Conservation (phyloP, 78 protist genomes). For the Planoprotostelium fungivorum region DNA sequence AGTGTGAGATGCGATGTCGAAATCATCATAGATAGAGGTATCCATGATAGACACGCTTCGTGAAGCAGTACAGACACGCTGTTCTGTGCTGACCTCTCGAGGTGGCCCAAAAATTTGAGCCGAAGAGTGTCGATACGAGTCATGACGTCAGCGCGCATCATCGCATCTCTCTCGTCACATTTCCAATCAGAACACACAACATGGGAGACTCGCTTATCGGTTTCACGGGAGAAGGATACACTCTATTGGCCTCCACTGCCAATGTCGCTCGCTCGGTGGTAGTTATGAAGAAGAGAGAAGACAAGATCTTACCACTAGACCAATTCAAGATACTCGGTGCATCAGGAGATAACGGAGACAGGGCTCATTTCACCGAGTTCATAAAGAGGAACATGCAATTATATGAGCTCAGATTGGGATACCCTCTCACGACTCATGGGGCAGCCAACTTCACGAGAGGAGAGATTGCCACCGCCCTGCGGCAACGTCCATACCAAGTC, state of each 20-base stretch:
- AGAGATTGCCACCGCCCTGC: constrained; percentile 57
- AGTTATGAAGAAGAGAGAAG: constrained; percentile 61
- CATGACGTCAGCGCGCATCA: neutral
- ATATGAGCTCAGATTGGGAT: constrained; percentile 52
- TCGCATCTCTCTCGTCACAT: neutral
- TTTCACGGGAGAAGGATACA: constrained; percentile 4
- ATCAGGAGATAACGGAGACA: constrained; percentile 72
- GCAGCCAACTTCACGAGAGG: constrained; percentile 56
- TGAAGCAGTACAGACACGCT: too few relatives aligned
- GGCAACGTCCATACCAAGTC: constrained; percentile 58
- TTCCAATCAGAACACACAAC: neutral
- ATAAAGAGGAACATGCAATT: constrained; percentile 50
- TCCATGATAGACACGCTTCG: too few relatives aligned
- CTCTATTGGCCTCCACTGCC: constrained; percentile 16
- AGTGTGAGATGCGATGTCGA: too few relatives aligned
- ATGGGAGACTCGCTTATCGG: constrained; percentile 17
- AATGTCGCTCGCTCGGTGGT: constrained; percentile 32
- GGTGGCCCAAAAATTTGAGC: too few relatives aligned
- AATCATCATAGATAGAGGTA: too few relatives aligned
- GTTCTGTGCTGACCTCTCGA: too few relatives aligned
- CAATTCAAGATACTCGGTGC: constrained; percentile 13
- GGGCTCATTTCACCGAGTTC: constrained; percentile 60
- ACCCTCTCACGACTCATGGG: constrained; percentile 51
- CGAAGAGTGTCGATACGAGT: neutral
- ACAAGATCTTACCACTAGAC: constrained; percentile 36